Conservation (phyloP, 805 yeast species). For the Pichia scutulata region DNA sequence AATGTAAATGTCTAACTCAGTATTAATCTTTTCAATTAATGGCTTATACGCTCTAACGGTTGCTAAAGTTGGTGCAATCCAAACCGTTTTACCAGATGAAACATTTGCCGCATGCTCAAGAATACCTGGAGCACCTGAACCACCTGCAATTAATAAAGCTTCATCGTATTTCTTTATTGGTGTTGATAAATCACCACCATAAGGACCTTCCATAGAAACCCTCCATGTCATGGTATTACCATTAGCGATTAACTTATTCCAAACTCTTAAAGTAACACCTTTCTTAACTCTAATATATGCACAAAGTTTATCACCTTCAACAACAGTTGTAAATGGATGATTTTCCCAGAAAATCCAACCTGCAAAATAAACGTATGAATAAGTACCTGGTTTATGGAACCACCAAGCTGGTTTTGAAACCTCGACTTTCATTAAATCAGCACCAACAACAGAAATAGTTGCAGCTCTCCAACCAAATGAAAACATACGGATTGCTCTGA, state of each 20-base stretch:
- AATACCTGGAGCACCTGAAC: slow-evolving; percentile 60
- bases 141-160: slow-evolving; percentile 57
- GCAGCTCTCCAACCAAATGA: slow-evolving; percentile 22
- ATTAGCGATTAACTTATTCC: slow-evolving; percentile 20
- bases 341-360: slow-evolving; percentile 55
- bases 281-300: slow-evolving; percentile 41
- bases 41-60: slow-evolving; percentile 37
- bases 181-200: slow-evolving; percentile 39
- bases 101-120: slow-evolving; percentile 30
- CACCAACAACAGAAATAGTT: slow-evolving; percentile 12
- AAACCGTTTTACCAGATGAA: slow-evolving; percentile 39
- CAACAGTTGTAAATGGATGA: slow-evolving; percentile 59
- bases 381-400: slow-evolving; percentile 47
- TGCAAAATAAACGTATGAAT: slow-evolving; percentile 49
- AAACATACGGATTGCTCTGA: slow-evolving; percentile 31
- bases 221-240: slow-evolving; percentile 13
- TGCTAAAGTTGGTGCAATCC: slow-evolving; percentile 49
- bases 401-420: slow-evolving; percentile 44
- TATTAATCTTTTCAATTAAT: slow-evolving; percentile 22
- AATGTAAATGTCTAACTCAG: slow-evolving; percentile 30
- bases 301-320: slow-evolving; percentile 30
- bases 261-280: slow-evolving; percentile 43
- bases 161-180: slow-evolving; percentile 42
- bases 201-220: slow-evolving; percentile 58
- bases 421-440: slow-evolving; percentile 36